These are phyloP conservation scores for Apiospora pterosperma DNA, from an alignment of 2,329 filamentous ascomycete species.

Conservation along the genomic window DNA sequence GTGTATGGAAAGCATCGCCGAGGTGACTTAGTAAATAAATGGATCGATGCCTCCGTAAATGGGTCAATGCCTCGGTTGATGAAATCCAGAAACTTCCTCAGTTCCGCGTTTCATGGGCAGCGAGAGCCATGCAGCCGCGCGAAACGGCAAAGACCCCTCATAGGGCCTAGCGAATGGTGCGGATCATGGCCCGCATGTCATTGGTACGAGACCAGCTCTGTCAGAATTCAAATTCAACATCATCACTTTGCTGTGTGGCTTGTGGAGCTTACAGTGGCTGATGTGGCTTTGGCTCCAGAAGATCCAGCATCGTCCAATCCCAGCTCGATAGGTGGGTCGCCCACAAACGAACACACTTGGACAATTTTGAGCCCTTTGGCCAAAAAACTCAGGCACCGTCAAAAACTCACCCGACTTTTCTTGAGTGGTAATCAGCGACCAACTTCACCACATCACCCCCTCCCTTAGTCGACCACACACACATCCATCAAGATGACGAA, in stretches of 20 bases:
- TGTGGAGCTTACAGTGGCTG: not conserved
- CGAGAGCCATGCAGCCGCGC: not conserved
- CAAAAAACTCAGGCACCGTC: not conserved
- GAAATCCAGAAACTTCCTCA: not conserved
- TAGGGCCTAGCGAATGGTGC: not conserved
- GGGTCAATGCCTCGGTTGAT: not conserved
- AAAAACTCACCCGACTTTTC: constrained; percentile 4
- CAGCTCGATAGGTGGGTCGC: not conserved
- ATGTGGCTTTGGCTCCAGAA: not conserved
- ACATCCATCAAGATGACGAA: constrained; percentile 22
- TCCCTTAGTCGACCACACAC: constrained; percentile 12
- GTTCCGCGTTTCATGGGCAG: not conserved
- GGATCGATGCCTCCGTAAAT: not conserved
- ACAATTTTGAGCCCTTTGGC: constrained; percentile 1
- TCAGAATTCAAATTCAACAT: not conserved
- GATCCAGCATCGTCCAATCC: not conserved
- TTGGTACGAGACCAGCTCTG: not conserved
- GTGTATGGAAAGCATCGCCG: not conserved
- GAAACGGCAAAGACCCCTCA: not conserved
- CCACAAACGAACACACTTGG: constrained; percentile 2
- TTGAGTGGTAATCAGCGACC: not conserved
- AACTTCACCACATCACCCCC: constrained; percentile 13
- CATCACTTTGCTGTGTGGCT: not conserved
- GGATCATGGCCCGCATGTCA: not conserved
- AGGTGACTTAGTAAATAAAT: not conserved